Base-by-base conservation (phyloP, 352 stramenopile genomes). In the Globisporangium apiculatum region DNA sequence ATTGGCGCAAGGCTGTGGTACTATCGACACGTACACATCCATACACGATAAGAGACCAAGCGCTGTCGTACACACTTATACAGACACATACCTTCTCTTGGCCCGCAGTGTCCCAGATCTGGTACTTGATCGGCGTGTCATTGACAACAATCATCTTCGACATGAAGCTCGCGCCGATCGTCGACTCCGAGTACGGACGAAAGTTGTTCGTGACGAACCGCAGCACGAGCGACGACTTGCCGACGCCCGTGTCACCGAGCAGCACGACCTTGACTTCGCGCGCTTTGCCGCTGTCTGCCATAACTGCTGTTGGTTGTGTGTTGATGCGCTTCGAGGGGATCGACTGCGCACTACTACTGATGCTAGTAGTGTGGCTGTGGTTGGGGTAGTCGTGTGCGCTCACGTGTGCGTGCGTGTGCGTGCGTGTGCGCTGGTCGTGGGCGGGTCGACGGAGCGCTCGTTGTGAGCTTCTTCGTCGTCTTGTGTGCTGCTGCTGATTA, bases 81-180 rank as follows among this genome's bases (percentile, higher is more conserved):
- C 10, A 50, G 52, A 6, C 4, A 43, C 37, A 11, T 36, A 51
- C 78, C 73, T 94, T 94, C 61, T 99, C 96, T 80, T 99, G 96
- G 14, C 97, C 97, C 40, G 97, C 97, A 12, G 97, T 99, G 72
- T 99, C 96, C 96, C 95, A 99, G 69, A 99, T 98, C 75, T 98
- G 92, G 69, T 98, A 98, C 79, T 97, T 97, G 63, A 97, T 95
- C 51, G 89, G 82, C 49, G 83, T 83, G 66, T 94, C 86, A 58
- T 97, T 92, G 45, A 97, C 85, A 43, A 94, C 79, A 55, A 98
- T 93, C 67, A 97, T 97, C 79, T 98, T 98, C 58, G 73, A 91
- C 89, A 99, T 97, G 86, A 98, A 99, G 48, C 91, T 97, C 36
- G 95, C 96, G 61, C 97, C 95, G 66, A 99, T 99, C 14, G 97